phyloP scores from a whole-genome alignment of 768 basidiomycete genomes.

The Lentinula lateritia region DNA sequence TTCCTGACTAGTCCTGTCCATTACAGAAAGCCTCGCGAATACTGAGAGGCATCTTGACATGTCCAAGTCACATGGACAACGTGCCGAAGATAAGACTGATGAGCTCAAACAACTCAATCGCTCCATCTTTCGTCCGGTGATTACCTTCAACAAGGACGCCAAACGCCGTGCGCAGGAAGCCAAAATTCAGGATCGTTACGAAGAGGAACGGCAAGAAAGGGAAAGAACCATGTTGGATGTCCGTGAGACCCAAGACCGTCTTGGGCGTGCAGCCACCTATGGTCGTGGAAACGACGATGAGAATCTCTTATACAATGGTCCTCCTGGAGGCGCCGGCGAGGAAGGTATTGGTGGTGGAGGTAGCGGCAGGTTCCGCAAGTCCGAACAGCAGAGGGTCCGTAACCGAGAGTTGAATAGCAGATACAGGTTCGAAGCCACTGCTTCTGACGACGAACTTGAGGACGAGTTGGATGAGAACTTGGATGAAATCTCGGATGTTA shows the following conservation, averaged over 20 bases:
- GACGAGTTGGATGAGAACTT: constrained; percentile 92
- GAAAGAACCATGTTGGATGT: constrained; percentile 62
- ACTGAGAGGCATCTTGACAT: constrained; percentile 75
- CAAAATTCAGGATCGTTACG: constrained; percentile 63
- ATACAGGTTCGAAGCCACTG: constrained; percentile 89
- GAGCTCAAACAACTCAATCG: constrained; percentile 93
- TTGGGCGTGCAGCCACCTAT: constrained; percentile 41
- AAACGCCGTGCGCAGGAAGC: constrained; percentile 67
- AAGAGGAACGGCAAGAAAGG: constrained; percentile 58
- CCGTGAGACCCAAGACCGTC: constrained; percentile 60
- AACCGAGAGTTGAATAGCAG: constrained; percentile 71
- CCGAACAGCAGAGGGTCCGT: constrained; percentile 44
- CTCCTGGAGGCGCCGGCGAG: constrained; percentile 15
- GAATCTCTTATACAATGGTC: constrained; percentile 11
- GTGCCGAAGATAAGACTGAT: constrained; percentile 89
- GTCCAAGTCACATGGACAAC: constrained; percentile 73
- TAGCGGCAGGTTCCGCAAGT: constrained; percentile 35
- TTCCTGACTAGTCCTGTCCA: background rate
- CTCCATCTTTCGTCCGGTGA: constrained; percentile 90
- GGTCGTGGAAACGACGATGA: constrained; percentile 24
- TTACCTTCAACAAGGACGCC: constrained; percentile 85
- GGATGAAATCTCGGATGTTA: constrained; percentile 75
- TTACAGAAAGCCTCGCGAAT: constrained; percentile 56
- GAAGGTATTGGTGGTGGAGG: constrained; percentile 25
- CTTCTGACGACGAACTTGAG: constrained; percentile 90